Percentiles rank a stretch among this genome's conserved stretches.
phyloP scores from a whole-genome alignment of 2,329 filamentous ascomycete species.

The Cryphonectria carpinicola region DNA sequence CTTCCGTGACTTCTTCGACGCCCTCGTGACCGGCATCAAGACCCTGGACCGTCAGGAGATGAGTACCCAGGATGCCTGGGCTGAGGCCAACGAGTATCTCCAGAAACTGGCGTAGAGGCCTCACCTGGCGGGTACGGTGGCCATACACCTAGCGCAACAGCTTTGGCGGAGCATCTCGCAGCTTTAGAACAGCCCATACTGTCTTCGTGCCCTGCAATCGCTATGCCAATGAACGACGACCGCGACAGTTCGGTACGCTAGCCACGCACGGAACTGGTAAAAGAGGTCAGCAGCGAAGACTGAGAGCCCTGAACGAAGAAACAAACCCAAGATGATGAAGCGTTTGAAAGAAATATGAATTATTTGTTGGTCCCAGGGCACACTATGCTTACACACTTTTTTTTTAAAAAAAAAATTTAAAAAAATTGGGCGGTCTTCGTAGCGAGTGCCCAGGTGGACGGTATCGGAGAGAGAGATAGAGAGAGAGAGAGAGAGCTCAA shows the following conservation, averaged over 20 bases:
- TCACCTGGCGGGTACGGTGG: neutral
- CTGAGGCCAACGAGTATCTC: conserved; percentile 59
- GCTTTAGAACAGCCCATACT: neutral
- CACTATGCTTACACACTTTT: neutral
- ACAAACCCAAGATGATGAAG: neutral
- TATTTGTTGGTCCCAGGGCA: conserved; percentile 3
- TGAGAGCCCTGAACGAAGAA: neutral
- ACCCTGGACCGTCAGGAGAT: conserved; percentile 55
- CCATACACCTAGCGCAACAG: neutral
- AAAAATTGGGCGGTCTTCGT: neutral
- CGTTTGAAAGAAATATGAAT: neutral
- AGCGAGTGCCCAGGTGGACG: neutral
- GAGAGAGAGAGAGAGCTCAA: neutral
- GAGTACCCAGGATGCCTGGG: conserved; percentile 56
- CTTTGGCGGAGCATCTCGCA: neutral
- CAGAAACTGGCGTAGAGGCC: conserved; percentile 39
- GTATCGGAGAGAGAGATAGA: neutral
- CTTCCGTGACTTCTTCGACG: conserved; percentile 61
- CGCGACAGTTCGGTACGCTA: neutral
- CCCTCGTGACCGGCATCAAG: conserved; percentile 61
- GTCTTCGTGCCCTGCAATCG: neutral
- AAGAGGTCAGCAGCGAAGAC: neutral
- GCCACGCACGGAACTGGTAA: neutral
- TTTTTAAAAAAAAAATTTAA: no score
- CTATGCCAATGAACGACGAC: neutral